Base-by-base conservation (phyloP, 2,329 filamentous ascomycete species). In the Fusarium sp. region DNA sequence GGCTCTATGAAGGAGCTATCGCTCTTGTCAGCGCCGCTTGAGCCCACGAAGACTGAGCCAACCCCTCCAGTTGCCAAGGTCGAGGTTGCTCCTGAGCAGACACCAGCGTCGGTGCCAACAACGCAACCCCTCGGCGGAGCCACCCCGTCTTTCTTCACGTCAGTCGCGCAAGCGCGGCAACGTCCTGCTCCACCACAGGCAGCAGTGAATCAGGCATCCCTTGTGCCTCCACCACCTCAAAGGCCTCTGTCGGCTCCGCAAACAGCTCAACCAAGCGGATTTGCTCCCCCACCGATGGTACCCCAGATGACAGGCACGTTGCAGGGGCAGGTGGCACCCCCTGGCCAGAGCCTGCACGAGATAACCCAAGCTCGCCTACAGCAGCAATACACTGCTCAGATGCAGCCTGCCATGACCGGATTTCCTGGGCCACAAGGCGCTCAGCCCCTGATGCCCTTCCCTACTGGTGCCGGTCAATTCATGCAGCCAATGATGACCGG, bases 211-310 rank as follows among this genome's bases (percentile, higher is more conserved):
- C 84, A 87, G 71, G 82, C 87, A 38, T 87, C 88, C 16, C 83
- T 97, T 36, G 87, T 94, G 67, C 93, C 93, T 7, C 93, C 88
- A 25, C 83, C 92, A 16, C 93, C 93, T 10, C 87, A 89, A 57
- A 87, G 96, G 65, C 91, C 96, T 7, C 85, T 96, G 11, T 97
- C 95, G 40, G 95, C 96, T 38, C 95, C 96, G 25, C 91, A 93
- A 77, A 91, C 93, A 58, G 90, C 88, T 54, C 91, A 91, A 76
- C 89, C 89, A 49, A 93, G 86, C 78, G 86, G 84, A 4, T 96
- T 96, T 77, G 86, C 87, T 7, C 87, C 91, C 16, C 89, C 92
- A 54, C 89, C 92, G 14, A 81, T 97, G 71, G 90, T 94, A 77
- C 89, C 93, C 57, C 95, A 97, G 77, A 87, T 94, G 79, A 97